Evolutionary conservation across 139 green algal species (phyloP).

Genomic region (Raphidocelis subcapitata): DNA sequence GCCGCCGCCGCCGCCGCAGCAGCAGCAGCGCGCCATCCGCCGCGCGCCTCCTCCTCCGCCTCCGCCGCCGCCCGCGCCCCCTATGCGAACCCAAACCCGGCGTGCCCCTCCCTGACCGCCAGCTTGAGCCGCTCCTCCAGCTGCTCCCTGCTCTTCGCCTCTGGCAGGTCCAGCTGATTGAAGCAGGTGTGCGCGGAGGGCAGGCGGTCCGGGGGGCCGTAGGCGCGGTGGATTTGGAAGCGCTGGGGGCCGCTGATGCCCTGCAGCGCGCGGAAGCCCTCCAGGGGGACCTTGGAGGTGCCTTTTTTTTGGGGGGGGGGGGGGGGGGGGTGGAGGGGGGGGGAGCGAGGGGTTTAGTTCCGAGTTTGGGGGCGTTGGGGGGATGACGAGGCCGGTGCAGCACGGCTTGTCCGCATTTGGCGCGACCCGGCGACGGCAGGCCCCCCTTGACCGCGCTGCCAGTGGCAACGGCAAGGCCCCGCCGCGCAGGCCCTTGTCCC

Average conservation of each 20-base stretch:
- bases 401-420: too few relatives aligned
- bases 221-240: slow-evolving; percentile 78
- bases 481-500: too few relatives aligned
- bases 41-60: too few relatives aligned
- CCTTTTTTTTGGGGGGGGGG: slow-evolving; percentile 57
- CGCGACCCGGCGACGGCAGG: too few relatives aligned
- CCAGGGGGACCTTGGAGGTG: slow-evolving; percentile 95
- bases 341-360: too few relatives aligned
- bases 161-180: slow-evolving; percentile 82
- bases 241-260: slow-evolving; percentile 92
- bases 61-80: too few relatives aligned
- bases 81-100: slow-evolving; percentile 96
- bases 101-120: slow-evolving; percentile 84
- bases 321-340: not conserved
- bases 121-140: slow-evolving; percentile 86
- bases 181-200: slow-evolving; percentile 91
- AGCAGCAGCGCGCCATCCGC: too few relatives aligned
- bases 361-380: too few relatives aligned
- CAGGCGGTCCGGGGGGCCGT: slow-evolving; percentile 45
- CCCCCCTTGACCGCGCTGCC: too few relatives aligned
- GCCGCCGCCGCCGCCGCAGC: too few relatives aligned
- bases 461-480: too few relatives aligned
- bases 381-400: too few relatives aligned
- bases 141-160: slow-evolving; percentile 88
- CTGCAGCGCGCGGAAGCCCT: slow-evolving; percentile 92